Base-by-base conservation (phyloP, 2,329 filamentous ascomycete genomes). In the Neofusicoccum sp. region DNA sequence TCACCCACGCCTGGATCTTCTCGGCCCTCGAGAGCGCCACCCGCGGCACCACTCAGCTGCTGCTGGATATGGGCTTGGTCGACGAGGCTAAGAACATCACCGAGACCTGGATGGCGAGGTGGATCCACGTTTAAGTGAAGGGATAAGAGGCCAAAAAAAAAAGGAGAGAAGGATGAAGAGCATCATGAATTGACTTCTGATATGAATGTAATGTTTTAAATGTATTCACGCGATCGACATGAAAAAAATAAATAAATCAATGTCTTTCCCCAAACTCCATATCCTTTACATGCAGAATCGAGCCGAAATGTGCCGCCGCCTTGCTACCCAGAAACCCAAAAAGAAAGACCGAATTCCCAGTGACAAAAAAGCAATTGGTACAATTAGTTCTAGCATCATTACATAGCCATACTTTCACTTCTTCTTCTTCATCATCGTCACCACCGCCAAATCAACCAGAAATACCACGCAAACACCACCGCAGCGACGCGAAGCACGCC, bases 1-100 rank as follows among this genome's bases (percentile, higher is more conserved):
- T 87, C 68, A 91, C 88, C 0, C 88, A 90, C 68, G 87, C 86
- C 1, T 90, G 86, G 87, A 87, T 89, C 53, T 82, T 83, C 33
- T 84, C 82, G 2, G 87, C 88, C 1, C 74, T 90, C 4, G 87
- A 90, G 68, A 87, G 84, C 9, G 87, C 85, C 0, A 83, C 90
- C 1, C 78, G 88, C 1, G 86, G 87, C 0, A 84, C 85, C 0
- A 80, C 85, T 4, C 86, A 90, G 72, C 65, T 89, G 63, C 72
- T 89, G 70, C 75, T 89, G 16, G 82, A 82, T 71, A 74, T 89
- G 68, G 87, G 87, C 0, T 70, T 89, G 45, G 86, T 89, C 0
- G 87, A 89, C 69, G 87, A 89, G 73, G 87, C 87, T 0, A 89
- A 89, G 75, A 73, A 79, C 34, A 77, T 87, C 16, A 83, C 84